A percentile compares a stretch with the other conserved stretches of the same genome.
Conservation (phyloP, 345 rosid genomes). For the Toxicodendron radicans region DNA sequence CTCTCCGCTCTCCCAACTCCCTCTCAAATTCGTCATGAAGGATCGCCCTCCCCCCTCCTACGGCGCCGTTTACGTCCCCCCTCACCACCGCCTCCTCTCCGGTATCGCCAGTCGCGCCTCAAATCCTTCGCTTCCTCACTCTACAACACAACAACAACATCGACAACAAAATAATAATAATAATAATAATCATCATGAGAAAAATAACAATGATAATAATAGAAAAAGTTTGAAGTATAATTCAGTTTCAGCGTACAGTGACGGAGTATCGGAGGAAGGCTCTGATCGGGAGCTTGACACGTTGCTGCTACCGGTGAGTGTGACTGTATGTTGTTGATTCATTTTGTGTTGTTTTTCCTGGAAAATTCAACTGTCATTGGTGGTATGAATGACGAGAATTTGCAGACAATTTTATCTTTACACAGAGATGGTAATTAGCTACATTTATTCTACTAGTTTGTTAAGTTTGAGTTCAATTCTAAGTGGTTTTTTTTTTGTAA, state of each 20-base stretch:
- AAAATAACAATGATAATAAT: conserved; percentile 10
- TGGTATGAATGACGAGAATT: no score
- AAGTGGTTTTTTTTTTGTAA: neutral
- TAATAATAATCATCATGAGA: neutral
- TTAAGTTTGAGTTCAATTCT: neutral
- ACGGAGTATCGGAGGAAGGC: conserved; percentile 38
- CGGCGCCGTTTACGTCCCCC: conserved; percentile 71
- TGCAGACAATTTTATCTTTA: no score
- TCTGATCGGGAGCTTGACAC: conserved; percentile 39
- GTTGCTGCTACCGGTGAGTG: conserved; percentile 32
- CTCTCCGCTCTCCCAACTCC: conserved; percentile 10
- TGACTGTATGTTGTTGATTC: neutral
- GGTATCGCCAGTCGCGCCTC: conserved; percentile 34
- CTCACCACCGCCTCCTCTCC: conserved; percentile 72
- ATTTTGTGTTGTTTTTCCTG: neutral
- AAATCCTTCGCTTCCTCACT: conserved; percentile 20
- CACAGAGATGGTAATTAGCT: no score
- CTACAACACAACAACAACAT: conserved; percentile 19
- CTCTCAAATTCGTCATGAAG: conserved; percentile 45
- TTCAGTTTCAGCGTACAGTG: conserved; percentile 36
- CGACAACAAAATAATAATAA: neutral
- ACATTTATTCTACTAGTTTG: no score
- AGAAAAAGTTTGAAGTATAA: conserved; percentile 8
- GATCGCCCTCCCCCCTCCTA: conserved; percentile 61
- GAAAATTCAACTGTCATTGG: neutral